Evolutionary conservation across 192 early-diverging fungal genomes (phyloP).

Genomic region (Glomus cerebriforme): DNA sequence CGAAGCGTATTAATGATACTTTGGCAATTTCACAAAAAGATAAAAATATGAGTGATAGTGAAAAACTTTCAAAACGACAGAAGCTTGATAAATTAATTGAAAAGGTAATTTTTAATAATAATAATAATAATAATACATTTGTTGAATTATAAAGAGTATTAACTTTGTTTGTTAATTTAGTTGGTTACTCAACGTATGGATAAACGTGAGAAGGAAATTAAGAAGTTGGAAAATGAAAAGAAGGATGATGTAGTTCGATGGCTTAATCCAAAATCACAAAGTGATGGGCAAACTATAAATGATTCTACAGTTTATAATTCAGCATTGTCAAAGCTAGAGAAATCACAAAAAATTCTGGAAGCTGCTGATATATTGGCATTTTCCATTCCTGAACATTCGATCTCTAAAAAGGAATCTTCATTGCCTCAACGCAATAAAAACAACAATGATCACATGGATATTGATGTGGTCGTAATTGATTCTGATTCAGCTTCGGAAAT

Average conservation of each 20-base stretch:
- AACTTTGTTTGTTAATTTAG: not conserved
- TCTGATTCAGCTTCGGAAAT: not conserved
- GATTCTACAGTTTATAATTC: not conserved
- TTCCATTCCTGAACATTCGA: not conserved
- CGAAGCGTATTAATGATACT: conserved; percentile 22
- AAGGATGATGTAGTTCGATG: not conserved
- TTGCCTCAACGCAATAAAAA: not conserved
- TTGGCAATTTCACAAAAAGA: conserved; percentile 4
- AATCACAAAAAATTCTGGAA: not conserved
- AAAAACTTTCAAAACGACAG: not conserved
- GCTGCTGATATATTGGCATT: not conserved
- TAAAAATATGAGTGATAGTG: not conserved
- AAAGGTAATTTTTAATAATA: conserved; percentile 13
- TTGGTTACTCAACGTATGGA: not conserved
- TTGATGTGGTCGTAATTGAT: not conserved
- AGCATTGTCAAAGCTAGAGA: not conserved
- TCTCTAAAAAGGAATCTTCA: not conserved
- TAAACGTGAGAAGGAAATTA: not conserved
- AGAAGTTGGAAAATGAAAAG: not conserved
- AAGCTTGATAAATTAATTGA: conserved; percentile 16
- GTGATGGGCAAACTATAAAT: not conserved
- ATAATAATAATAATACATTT: not conserved
- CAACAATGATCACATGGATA: too few relatives aligned
- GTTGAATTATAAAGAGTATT: not conserved
- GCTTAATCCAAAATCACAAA: not conserved